Base-by-base conservation (phyloP, 2,329 filamentous ascomycete species). In the Alternaria sp. region DNA sequence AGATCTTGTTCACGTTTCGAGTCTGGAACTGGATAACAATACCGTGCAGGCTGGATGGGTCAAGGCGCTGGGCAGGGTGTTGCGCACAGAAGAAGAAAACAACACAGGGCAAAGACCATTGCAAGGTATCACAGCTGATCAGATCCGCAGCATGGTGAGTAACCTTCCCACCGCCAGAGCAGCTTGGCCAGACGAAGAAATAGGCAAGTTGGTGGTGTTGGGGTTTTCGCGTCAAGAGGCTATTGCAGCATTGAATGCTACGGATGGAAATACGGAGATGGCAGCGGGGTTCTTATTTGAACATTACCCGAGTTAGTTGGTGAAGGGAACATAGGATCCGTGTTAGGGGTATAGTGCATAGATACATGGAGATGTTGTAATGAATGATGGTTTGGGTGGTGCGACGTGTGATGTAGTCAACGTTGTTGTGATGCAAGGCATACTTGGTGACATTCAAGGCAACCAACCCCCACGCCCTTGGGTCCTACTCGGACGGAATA, bases 11-110 rank as follows among this genome's bases (percentile, higher is more conserved):
- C 70, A 77, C 9, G 66, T 76, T 0, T 49, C 69, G 2, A 46
- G 48, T 0, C 65, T 74, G 4, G 67, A 72, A 0, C 46, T 75
- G 1, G 62, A 66, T 22, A 72, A 66, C 5, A 73, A 75, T 36
- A 75, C 71, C 1, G 71, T 69, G 8, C 72, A 74, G 49, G 67
- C 74, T 0, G 57, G 77, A 67, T 97, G 93, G 93, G 92, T 91
- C 0, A 85, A 84, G 48, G 84, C 85, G 58, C 89, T 95, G 83
- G 88, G 88, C 0, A 59, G 68, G 1, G 72, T 79, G 0, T 54
- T 84, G 28, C 65, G 81, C 11, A 74, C 65, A 1, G 73, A 75
- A 25, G 55, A 77, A 12, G 40, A 32, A 9, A 25, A 27, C 20
- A 25, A 66, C 54, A 18, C 46, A 7, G 67, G 65, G 5, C 38